Percentiles rank a stretch among this genome's conserved stretches.
phyloP scores from a whole-genome alignment of 306 rosid species.

The Prinsepia uniflora region DNA sequence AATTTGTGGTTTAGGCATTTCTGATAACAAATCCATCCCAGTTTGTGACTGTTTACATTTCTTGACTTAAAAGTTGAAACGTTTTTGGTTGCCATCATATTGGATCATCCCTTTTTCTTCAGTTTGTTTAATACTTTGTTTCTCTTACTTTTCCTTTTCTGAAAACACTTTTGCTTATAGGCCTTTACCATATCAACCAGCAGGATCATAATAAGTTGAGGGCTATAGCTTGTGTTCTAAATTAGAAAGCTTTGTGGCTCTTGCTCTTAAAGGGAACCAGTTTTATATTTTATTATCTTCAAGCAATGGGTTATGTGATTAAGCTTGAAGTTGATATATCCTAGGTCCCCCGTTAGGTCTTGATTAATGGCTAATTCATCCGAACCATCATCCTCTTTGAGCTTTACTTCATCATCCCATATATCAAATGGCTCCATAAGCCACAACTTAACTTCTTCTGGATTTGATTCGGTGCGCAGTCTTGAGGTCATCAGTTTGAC shows the following conservation, averaged over 20 bases:
- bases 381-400: slow-evolving; percentile 86
- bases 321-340: slow-evolving; percentile 7
- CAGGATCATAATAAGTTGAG: background rate
- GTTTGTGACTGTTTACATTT: background rate
- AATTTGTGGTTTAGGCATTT: no score
- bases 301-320: slow-evolving; percentile 8
- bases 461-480: slow-evolving; percentile 46
- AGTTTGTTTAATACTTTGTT: background rate
- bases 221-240: background rate
- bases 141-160: background rate
- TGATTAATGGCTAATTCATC: slow-evolving; percentile 56
- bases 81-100: background rate
- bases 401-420: slow-evolving; percentile 73
- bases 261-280: background rate
- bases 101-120: slow-evolving; percentile 5
- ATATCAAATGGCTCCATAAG: slow-evolving; percentile 64
- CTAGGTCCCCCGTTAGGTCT: background rate
- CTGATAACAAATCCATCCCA: background rate
- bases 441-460: slow-evolving; percentile 45
- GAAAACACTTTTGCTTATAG: background rate
- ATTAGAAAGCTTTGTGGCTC: background rate
- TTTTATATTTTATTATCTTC: background rate
- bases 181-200: background rate
- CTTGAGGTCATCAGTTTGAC: slow-evolving; percentile 57
- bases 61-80: background rate